Base-by-base conservation (phyloP, 179 eudicot genomes). In the Actinidia chinensis region DNA sequence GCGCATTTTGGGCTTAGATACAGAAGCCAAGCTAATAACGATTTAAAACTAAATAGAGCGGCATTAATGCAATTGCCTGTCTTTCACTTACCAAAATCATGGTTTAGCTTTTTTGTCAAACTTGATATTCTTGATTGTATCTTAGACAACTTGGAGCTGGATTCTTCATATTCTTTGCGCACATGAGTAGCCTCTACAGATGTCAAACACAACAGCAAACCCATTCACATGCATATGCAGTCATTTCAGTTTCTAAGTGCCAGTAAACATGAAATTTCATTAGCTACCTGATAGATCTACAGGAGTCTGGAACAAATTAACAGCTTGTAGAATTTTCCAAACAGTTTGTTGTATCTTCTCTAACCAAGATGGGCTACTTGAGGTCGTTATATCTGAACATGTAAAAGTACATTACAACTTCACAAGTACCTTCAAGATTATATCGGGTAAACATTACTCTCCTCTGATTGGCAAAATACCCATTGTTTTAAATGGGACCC, bases 121-220 rank as follows among this genome's bases (percentile, higher is more conserved):
- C 93, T 92, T 76, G 99, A 92, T 79, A 96, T 88, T 83, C 90
- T 94, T 71, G 99, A 90, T 84, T 94, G 91, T 82, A 96, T 86
- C 83, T 96, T 96, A 33, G 98, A 90, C 84, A 96, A 88, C 83
- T 92, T 92, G 69, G 89, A 70, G 82, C 84, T 90, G 74, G 93
- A 90, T 63, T 91, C 97, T 68, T 94, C 97, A 83, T 91, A 96
- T 81, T 94, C 97, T 90, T 92, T 94, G 50, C 96, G 97, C 69
- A 96, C 92, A 76, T 72, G 89, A 78, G 89, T 94, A 85, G 99
- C 94, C 83, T 96, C 99, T 96, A 77, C 75, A 85, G n/a, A 81
- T 60, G 61, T 23, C 80, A 83, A 73, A 59, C 36, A 22, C 36
- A 85, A 75, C 52, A 66, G 58, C 71, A 12, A 42, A 70, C 23